phyloP scores from a whole-genome alignment of 2,329 filamentous ascomycete genomes.

The Aspergillus ochraceoroseus region DNA sequence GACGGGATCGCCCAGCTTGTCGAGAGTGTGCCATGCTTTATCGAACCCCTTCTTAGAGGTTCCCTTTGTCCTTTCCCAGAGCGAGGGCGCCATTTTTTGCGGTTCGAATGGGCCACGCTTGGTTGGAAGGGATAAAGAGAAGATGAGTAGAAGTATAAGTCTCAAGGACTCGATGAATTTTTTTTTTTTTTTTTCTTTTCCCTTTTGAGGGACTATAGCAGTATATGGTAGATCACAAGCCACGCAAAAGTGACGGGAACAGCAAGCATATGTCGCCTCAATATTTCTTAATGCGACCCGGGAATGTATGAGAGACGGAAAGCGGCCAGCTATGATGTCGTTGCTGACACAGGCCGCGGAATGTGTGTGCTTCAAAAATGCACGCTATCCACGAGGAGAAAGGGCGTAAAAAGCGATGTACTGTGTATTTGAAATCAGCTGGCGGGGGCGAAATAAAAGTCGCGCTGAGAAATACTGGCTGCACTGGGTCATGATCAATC shows the following conservation, averaged over 20 bases:
- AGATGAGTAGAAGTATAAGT: slow-evolving; percentile 6
- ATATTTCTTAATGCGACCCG: slow-evolving; percentile 16
- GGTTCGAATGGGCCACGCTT: slow-evolving; percentile 2
- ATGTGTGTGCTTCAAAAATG: slow-evolving; percentile 9
- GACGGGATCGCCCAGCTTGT: slow-evolving; percentile 69
- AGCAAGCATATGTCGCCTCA: slow-evolving; percentile 14
- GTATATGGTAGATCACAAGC: not conserved
- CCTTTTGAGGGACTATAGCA: too few relatives aligned
- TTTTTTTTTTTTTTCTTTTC: too few relatives aligned
- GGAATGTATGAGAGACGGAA: slow-evolving; percentile 10
- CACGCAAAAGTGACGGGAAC: slow-evolving; percentile 17
- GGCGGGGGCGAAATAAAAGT: slow-evolving; percentile 5
- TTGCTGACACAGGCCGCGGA: slow-evolving; percentile 17
- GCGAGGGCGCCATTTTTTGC: slow-evolving; percentile 47
- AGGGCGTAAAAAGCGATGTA: too few relatives aligned
- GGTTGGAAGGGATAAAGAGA: not conserved
- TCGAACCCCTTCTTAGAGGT: slow-evolving; percentile 63
- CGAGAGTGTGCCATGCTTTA: slow-evolving; percentile 62
- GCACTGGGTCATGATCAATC: not conserved
- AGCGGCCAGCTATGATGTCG: slow-evolving; percentile 9
- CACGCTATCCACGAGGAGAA: too few relatives aligned
- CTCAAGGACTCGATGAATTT: not conserved
- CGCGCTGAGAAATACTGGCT: not conserved
- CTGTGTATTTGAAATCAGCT: slow-evolving; percentile 11
- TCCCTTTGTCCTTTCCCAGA: slow-evolving; percentile 52